phyloP scores from a whole-genome alignment of 2,329 filamentous ascomycete genomes.

The Neofusicoccum cordaticola region DNA sequence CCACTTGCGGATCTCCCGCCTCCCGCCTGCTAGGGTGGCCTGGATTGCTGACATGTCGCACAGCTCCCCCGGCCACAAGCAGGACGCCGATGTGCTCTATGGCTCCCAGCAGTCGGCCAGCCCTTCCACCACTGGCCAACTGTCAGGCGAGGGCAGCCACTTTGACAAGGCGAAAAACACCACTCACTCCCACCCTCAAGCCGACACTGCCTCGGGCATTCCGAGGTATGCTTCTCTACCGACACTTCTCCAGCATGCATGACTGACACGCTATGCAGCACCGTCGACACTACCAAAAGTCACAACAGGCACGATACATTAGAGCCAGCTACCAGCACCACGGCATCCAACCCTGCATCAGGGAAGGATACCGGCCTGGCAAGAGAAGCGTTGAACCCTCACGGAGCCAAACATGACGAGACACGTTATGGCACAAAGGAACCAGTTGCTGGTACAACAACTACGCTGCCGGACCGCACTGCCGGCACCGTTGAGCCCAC shows the following conservation, averaged over 20 bases:
- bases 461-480: background rate
- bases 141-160: conserved; percentile 27
- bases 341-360: background rate
- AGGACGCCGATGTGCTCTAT: conserved; percentile 37
- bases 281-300: background rate
- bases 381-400: background rate
- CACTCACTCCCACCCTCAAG: background rate
- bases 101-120: background rate
- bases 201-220: background rate
- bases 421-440: background rate
- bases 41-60: background rate
- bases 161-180: background rate
- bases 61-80: conserved; percentile 30
- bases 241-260: background rate
- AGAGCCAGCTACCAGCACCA: background rate
- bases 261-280: background rate
- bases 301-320: background rate
- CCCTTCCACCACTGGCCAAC: conserved; percentile 1
- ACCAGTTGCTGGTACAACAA: background rate
- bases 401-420: background rate
- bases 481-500: background rate
- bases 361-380: background rate
- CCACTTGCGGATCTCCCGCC: background rate
- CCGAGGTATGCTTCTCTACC: background rate
- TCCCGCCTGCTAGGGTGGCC: background rate